A percentile compares a stretch with the other conserved stretches of the same genome.
Evolutionary conservation across 768 basidiomycete species (phyloP).

Genomic region (Lactarius indigo): DNA sequence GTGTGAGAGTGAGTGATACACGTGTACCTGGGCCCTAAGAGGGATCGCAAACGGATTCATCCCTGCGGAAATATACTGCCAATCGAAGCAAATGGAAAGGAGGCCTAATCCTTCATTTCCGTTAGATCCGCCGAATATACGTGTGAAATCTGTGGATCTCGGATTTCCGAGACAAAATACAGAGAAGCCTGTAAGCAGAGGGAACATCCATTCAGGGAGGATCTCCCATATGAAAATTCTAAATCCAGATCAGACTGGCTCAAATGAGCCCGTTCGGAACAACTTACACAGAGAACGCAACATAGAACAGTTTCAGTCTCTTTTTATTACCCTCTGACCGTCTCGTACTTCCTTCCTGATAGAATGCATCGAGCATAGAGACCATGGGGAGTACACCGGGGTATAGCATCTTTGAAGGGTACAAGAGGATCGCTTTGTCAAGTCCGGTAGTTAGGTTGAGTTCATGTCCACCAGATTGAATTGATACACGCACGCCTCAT

Average conservation of each 20-base stretch:
- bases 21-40: conserved; percentile 41
- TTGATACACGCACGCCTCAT: conserved; percentile 41
- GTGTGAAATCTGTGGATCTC: conserved; percentile 26
- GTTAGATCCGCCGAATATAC: conserved; percentile 28
- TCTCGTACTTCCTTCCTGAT: conserved; percentile 36
- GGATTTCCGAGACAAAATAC: conserved; percentile 32
- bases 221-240: conserved; percentile 35
- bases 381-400: conserved; percentile 45
- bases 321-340: conserved; percentile 31
- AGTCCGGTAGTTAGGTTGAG: not conserved
- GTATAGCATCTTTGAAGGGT: conserved; percentile 53
- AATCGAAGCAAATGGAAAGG: conserved; percentile 31
- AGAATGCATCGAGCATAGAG: conserved; percentile 49
- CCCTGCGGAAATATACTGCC: conserved; percentile 30
- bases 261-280: not conserved
- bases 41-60: conserved; percentile 52
- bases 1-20: not conserved
- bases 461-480: not conserved
- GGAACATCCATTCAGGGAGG: conserved; percentile 25
- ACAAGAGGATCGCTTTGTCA: conserved; percentile 41
- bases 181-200: conserved; percentile 30
- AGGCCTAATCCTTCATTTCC: conserved; percentile 30
- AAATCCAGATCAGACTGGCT: not conserved
- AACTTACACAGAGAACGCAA: conserved; percentile 38
- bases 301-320: conserved; percentile 49